Evolutionary conservation across 768 basidiomycete species (phyloP).

Genomic region (Naganishia randhawae): DNA sequence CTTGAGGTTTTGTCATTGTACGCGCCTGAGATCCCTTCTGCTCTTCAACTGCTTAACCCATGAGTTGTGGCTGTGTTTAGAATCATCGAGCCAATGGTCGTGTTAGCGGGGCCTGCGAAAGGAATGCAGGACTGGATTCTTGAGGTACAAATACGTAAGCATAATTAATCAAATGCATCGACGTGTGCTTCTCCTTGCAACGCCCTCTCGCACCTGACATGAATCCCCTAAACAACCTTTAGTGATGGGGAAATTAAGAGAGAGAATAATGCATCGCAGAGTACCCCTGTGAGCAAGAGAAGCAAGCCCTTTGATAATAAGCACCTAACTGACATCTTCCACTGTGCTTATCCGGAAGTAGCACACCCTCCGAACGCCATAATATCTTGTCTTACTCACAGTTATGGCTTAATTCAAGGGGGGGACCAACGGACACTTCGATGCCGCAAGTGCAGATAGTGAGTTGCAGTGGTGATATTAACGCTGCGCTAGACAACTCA

Average conservation of each 20-base stretch:
- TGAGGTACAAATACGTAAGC: slow-evolving; percentile 13
- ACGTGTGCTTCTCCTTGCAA: no score
- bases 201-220: no score
- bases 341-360: no score
- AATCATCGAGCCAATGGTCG: slow-evolving; percentile 1
- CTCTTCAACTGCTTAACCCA: not conserved
- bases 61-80: not conserved
- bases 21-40: not conserved
- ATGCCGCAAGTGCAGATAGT: slow-evolving; percentile 10
- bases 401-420: not conserved
- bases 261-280: not conserved
- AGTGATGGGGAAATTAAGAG: slow-evolving; percentile 7
- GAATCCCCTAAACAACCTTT: not conserved
- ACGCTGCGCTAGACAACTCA: not conserved
- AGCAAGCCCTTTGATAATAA: not conserved
- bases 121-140: not conserved
- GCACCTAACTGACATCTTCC: not conserved
- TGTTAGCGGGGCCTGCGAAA: not conserved
- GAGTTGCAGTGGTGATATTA: not conserved
- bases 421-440: not conserved
- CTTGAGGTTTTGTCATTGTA: not conserved
- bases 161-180: no score
- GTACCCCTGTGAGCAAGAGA: not conserved
- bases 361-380: not conserved
- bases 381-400: not conserved